Evolutionary conservation across 1,139 yeast genomes (phyloP).

Genomic region (Hanseniaspora sp.): DNA sequence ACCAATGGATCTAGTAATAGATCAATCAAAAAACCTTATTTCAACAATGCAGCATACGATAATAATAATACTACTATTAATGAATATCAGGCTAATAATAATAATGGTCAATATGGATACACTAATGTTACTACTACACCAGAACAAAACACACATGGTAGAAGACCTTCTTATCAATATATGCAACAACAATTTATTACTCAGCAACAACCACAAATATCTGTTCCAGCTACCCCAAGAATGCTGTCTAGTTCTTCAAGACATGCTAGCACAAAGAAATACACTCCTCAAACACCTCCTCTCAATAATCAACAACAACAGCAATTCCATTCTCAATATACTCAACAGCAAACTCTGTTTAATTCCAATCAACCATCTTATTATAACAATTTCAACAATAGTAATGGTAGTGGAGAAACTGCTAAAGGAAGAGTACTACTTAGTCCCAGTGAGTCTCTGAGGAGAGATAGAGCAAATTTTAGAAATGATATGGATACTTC

Average conservation of each 20-base stretch:
- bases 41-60: neutral
- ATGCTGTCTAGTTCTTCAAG: slow-evolving; percentile 37
- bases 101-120: slow-evolving; percentile 16
- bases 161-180: slow-evolving; percentile 6
- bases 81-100: slow-evolving; percentile 12
- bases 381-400: slow-evolving; percentile 14
- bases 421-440: slow-evolving; percentile 15
- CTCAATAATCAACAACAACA: slow-evolving; percentile 13
- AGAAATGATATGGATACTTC: slow-evolving; percentile 18
- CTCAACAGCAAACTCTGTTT: slow-evolving; percentile 12
- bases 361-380: neutral
- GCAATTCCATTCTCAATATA: neutral
- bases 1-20: neutral
- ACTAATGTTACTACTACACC: slow-evolving; percentile 20
- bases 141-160: neutral
- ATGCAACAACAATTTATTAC: too few relatives aligned
- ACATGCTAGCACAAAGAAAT: slow-evolving; percentile 6
- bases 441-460: slow-evolving; percentile 16
- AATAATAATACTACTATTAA: neutral
- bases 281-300: slow-evolving; percentile 18
- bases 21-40: neutral
- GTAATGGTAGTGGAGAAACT: slow-evolving; percentile 17
- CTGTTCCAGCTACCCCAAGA: slow-evolving; percentile 60
- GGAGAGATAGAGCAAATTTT: slow-evolving; percentile 15
- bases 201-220: slow-evolving; percentile 2